phyloP scores from a whole-genome alignment of 768 basidiomycete genomes.

The Lentinula detonsa region DNA sequence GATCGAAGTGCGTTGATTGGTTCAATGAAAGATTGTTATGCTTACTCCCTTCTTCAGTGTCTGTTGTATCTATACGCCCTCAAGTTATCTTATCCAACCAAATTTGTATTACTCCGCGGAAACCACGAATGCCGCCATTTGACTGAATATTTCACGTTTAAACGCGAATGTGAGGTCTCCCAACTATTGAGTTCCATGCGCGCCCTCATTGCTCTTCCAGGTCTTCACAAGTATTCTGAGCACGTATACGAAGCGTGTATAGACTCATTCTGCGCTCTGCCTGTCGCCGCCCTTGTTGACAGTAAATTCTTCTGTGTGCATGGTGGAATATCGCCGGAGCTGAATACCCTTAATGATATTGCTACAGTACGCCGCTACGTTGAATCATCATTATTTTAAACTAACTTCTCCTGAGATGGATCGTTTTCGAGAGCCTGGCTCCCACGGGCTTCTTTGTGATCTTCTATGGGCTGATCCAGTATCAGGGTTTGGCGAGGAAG shows the following conservation, averaged over 20 bases:
- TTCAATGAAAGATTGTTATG: not conserved
- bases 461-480: conserved; percentile 96
- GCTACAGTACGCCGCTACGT: conserved; percentile 35
- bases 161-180: conserved; percentile 70
- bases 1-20: conserved; percentile 37
- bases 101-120: conserved; percentile 80
- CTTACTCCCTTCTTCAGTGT: conserved; percentile 42
- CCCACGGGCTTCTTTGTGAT: conserved; percentile 88
- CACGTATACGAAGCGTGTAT: conserved; percentile 90
- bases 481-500: conserved; percentile 81
- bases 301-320: conserved; percentile 96
- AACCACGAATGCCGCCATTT: conserved; percentile 98
- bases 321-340: conserved; percentile 88
- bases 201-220: conserved; percentile 27
- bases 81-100: conserved; percentile 85
- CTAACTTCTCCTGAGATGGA: conserved; percentile 54
- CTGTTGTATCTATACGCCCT: conserved; percentile 89
- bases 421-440: conserved; percentile 91
- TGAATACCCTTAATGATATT: conserved; percentile 75
- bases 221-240: conserved; percentile 85
- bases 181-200: not conserved
- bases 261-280: conserved; percentile 84
- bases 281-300: conserved; percentile 89
- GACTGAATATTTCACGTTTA: conserved; percentile 98
- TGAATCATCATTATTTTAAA: not conserved